Evolutionary conservation across 257 asterid species (phyloP).

Genomic region (Cruciata laevipes): DNA sequence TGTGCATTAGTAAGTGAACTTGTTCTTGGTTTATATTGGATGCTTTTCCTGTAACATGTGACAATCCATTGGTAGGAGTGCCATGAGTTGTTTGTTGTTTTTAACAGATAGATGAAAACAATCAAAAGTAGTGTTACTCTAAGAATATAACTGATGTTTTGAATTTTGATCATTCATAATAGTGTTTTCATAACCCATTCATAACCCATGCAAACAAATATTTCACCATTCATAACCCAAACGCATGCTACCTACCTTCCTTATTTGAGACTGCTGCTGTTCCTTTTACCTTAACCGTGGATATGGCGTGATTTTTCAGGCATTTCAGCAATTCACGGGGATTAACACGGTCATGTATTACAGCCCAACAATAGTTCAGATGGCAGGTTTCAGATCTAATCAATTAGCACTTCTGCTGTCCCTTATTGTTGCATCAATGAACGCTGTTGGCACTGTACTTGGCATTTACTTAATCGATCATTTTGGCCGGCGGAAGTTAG

Average conservation of each 20-base stretch:
- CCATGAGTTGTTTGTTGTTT: not conserved
- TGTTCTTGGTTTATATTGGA: not conserved
- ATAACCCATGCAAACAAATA: not conserved
- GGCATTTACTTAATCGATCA: slow-evolving; percentile 86
- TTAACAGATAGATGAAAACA: not conserved
- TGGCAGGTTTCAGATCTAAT: slow-evolving; percentile 89
- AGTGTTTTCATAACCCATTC: too few relatives aligned
- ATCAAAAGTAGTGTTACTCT: not conserved
- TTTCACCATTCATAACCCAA: not conserved
- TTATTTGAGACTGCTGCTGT: not conserved
- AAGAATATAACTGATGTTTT: not conserved
- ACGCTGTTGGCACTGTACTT: slow-evolving; percentile 67
- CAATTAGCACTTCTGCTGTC: slow-evolving; percentile 79
- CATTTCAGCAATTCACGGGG: slow-evolving; percentile 91
- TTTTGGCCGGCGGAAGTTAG: slow-evolving; percentile 67
- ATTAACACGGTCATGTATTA: slow-evolving; percentile 91
- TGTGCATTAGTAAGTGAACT: not conserved
- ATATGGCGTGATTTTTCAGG: slow-evolving; percentile 37
- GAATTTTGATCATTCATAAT: too few relatives aligned
- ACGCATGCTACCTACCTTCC: not conserved
- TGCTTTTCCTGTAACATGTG: not conserved
- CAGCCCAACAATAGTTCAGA: slow-evolving; percentile 89
- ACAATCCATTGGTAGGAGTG: not conserved
- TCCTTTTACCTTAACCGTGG: not conserved
- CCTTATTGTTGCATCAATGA: slow-evolving; percentile 60